phyloP scores from a whole-genome alignment of 495 filamentous ascomycete genomes.

The Xylaria grammica region DNA sequence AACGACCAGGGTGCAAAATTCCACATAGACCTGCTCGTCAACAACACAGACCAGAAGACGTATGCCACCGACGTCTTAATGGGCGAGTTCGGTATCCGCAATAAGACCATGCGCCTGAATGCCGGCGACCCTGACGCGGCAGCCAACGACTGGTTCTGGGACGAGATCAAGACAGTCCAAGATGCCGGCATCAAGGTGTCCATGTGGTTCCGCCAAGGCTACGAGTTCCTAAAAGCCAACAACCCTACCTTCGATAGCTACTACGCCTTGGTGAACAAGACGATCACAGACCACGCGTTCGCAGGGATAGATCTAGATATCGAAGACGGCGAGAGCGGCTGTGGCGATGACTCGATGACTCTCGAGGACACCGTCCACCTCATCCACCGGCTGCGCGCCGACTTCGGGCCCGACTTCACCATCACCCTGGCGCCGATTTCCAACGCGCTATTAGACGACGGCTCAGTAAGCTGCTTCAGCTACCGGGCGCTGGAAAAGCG shows the following conservation, averaged over 20 bases:
- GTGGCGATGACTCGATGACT: slow-evolving; percentile 50
- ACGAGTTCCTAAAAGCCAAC: slow-evolving; percentile 53
- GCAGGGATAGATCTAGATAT: slow-evolving; percentile 74
- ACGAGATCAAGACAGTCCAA: slow-evolving; percentile 61
- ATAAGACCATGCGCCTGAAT: slow-evolving; percentile 1
- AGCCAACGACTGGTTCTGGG: slow-evolving; percentile 59
- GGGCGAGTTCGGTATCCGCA: background rate
- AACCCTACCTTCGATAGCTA: slow-evolving; percentile 57
- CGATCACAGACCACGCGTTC: slow-evolving; percentile 56
- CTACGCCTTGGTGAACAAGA: slow-evolving; percentile 59
- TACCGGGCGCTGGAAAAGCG: slow-evolving; percentile 64
- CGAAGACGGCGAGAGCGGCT: slow-evolving; percentile 66
- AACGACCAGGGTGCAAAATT: slow-evolving; percentile 5
- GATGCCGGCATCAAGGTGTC: slow-evolving; percentile 64
- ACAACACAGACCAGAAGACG: slow-evolving; percentile 3
- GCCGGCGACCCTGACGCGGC: slow-evolving; percentile 42
- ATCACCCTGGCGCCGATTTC: slow-evolving; percentile 73
- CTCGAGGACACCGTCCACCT: slow-evolving; percentile 63
- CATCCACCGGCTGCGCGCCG: slow-evolving; percentile 65
- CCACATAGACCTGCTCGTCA: slow-evolving; percentile 7
- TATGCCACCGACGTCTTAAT: slow-evolving; percentile 9
- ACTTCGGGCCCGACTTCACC: slow-evolving; percentile 66
- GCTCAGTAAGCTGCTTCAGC: slow-evolving; percentile 64
- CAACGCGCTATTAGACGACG: slow-evolving; percentile 56
- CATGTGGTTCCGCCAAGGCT: slow-evolving; percentile 71